phyloP scores from a whole-genome alignment of 2,329 filamentous ascomycete species.

The Neocucurbitaria cava region DNA sequence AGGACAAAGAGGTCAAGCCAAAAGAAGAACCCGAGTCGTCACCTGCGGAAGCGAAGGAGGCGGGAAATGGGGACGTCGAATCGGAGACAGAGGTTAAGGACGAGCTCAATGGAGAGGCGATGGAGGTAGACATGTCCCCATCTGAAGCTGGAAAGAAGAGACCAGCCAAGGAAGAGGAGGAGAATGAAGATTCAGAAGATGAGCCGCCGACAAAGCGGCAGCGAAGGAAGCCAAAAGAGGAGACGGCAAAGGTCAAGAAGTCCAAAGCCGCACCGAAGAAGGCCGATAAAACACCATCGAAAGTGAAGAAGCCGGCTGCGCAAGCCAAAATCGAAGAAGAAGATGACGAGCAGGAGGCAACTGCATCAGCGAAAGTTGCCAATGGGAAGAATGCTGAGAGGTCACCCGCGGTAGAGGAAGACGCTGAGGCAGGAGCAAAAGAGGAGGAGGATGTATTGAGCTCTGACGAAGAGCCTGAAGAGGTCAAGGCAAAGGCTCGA shows the following conservation, averaged over 20 bases:
- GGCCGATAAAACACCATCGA: conserved; percentile 23
- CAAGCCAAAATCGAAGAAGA: conserved; percentile 21
- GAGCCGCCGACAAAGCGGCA: conserved; percentile 46
- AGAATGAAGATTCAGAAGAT: conserved; percentile 43
- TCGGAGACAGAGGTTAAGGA: conserved; percentile 25
- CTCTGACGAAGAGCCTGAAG: conserved; percentile 71
- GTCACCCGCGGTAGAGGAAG: conserved; percentile 29
- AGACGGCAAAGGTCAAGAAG: conserved; percentile 26
- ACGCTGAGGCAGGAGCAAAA: conserved; percentile 30
- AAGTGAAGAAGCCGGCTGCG: conserved; percentile 22
- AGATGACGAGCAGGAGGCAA: conserved; percentile 32
- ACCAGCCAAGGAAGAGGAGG: conserved; percentile 36
- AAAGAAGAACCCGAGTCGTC: conserved; percentile 29
- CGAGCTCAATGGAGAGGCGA: conserved; percentile 25
- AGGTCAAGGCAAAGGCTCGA: conserved; percentile 74
- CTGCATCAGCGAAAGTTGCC: conserved; percentile 18
- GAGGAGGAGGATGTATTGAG: conserved; percentile 54
- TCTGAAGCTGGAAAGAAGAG: conserved; percentile 41
- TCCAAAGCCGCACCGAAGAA: conserved; percentile 26
- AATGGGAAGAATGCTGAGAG: conserved; percentile 29
- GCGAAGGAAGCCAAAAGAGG: conserved; percentile 39
- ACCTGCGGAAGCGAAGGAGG: conserved; percentile 22
- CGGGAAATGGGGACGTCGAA: conserved; percentile 21
- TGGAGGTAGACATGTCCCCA: conserved; percentile 35
- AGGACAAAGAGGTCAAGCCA: conserved; percentile 34